Conservation (phyloP, 2,329 filamentous ascomycete species). For the Cordyceps cateniannulata region DNA sequence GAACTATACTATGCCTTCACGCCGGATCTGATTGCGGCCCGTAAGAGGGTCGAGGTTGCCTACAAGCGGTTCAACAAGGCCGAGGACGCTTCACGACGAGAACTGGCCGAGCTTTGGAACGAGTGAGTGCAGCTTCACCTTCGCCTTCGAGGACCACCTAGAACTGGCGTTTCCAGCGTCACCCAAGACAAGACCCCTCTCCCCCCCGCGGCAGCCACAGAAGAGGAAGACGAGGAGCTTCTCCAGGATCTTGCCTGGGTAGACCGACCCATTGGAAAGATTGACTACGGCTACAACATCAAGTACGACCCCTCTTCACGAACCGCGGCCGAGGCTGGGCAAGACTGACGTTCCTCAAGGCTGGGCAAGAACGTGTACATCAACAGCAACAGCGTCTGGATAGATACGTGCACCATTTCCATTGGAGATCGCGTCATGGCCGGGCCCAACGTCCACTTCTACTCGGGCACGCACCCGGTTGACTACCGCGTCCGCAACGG, state of each 20-base stretch:
- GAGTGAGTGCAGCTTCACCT: slow-evolving; percentile 45
- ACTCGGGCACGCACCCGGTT: slow-evolving; percentile 67
- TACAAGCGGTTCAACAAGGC: slow-evolving; percentile 57
- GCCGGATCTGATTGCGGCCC: slow-evolving; percentile 56
- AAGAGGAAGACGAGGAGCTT: slow-evolving; percentile 56
- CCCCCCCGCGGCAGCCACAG: slow-evolving; percentile 48
- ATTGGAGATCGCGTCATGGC: slow-evolving; percentile 73
- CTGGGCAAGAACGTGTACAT: slow-evolving; percentile 67
- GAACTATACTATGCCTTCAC: slow-evolving; percentile 69
- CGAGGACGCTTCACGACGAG: slow-evolving; percentile 51
- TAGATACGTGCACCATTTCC: slow-evolving; percentile 69
- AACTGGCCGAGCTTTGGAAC: slow-evolving; percentile 59
- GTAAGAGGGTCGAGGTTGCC: slow-evolving; percentile 54
- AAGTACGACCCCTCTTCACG: slow-evolving; percentile 29
- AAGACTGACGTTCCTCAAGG: slow-evolving; percentile 22
- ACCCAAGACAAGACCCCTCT: slow-evolving; percentile 55
- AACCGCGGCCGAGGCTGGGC: background rate
- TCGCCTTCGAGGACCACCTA: background rate
- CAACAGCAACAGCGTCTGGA: slow-evolving; percentile 65
- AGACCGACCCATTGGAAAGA: slow-evolving; percentile 53
- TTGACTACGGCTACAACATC: slow-evolving; percentile 73
- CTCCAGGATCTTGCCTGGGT: slow-evolving; percentile 61
- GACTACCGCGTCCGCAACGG: slow-evolving; percentile 71
- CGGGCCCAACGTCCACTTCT: slow-evolving; percentile 73
- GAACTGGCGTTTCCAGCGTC: slow-evolving; percentile 41